Conservation (phyloP, 2,329 filamentous ascomycete genomes). For the Aspergillus tamarii region DNA sequence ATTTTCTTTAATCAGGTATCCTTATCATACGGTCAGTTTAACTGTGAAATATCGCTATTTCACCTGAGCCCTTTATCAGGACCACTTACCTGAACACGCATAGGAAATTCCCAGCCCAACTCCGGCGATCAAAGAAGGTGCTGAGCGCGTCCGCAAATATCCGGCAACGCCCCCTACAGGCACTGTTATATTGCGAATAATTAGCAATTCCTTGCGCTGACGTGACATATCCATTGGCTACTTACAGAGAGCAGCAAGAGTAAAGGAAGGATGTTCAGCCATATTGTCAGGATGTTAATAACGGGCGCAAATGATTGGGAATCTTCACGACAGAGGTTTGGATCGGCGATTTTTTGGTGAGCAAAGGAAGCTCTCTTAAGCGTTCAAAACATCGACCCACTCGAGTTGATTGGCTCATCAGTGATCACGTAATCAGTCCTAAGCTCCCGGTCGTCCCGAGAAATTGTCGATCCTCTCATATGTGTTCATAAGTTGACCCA, state of each 20-base stretch:
- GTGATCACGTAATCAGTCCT: not conserved
- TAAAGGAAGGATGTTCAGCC: not conserved
- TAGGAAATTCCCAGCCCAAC: constrained; percentile 23
- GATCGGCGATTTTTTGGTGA: not conserved
- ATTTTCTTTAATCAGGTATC: constrained; percentile 24
- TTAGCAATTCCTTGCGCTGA: not conserved
- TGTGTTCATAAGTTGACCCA: too few species aligned
- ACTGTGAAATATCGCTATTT: not conserved
- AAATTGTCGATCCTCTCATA: too few species aligned
- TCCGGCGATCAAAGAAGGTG: constrained; percentile 22
- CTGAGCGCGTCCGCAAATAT: constrained; percentile 21
- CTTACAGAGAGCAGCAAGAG: not conserved
- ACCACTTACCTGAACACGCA: constrained; percentile 17
- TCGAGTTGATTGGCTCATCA: too few species aligned
- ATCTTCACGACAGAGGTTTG: not conserved
- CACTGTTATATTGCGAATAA: constrained; percentile 5
- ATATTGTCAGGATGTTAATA: not conserved
- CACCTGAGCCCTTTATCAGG: not conserved
- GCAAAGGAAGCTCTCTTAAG: not conserved
- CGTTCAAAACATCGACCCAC: too few species aligned
- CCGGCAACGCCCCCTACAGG: constrained; percentile 21
- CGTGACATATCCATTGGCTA: not conserved
- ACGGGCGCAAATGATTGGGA: not conserved
- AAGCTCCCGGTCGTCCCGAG: not conserved
- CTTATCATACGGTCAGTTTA: not conserved